Conservation (phyloP, 2,329 filamentous ascomycete genomes). For the Monosporascus cannonballus region DNA sequence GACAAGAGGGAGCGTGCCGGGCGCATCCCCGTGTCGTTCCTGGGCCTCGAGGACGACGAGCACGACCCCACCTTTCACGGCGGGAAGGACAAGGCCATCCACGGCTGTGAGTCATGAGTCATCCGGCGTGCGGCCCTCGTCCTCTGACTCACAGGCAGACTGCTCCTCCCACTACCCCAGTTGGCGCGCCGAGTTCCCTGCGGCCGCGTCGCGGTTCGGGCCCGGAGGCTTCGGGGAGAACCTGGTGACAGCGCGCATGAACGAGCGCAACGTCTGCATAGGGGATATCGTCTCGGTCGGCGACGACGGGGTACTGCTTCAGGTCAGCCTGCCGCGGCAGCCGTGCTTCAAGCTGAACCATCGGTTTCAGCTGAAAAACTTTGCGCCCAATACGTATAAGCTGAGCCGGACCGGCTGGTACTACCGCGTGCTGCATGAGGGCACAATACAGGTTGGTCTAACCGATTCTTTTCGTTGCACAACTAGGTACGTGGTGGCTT, state of each 20-base stretch:
- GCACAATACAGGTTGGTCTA: constrained; percentile 34
- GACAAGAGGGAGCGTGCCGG: constrained; percentile 42
- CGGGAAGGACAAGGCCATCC: constrained; percentile 57
- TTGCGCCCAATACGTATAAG: constrained; percentile 51
- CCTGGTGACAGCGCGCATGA: constrained; percentile 50
- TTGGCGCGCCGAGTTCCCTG: constrained; percentile 49
- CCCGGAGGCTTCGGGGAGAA: constrained; percentile 62
- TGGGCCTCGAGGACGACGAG: constrained; percentile 53
- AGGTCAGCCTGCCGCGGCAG: constrained; percentile 55
- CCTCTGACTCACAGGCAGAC: constrained; percentile 33
- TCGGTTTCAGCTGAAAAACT: constrained; percentile 57
- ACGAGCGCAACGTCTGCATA: constrained; percentile 60
- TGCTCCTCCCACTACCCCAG: constrained; percentile 51
- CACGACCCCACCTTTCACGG: constrained; percentile 58
- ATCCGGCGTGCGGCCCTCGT: not conserved
- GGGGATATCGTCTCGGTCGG: constrained; percentile 47
- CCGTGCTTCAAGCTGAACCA: constrained; percentile 67
- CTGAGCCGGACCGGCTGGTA: constrained; percentile 59
- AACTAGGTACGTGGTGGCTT: not conserved
- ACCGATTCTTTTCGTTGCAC: not conserved
- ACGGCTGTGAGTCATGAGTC: constrained; percentile 39
- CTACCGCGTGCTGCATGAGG: constrained; percentile 53
- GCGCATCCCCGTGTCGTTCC: constrained; percentile 37
- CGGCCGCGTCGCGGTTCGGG: constrained; percentile 42
- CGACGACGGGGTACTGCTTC: constrained; percentile 41